Base-by-base conservation (phyloP, 257 asterid species). In the Leptodermis oblonga region DNA sequence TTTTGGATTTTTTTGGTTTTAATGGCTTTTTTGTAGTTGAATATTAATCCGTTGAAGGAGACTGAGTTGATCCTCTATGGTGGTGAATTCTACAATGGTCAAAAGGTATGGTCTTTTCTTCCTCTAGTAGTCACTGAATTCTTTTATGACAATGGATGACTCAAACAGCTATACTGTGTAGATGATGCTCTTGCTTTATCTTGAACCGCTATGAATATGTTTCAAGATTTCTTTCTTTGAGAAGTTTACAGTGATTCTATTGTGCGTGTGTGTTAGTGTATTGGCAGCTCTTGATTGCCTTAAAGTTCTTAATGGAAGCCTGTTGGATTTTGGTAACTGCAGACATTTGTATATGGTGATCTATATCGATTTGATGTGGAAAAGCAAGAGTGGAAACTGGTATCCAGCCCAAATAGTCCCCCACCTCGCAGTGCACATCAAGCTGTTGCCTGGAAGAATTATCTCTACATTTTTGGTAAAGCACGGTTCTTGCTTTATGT, bases 371-470 rank as follows among this genome's bases (percentile, higher is more conserved):
- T 79, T 78, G 99, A 94, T 22, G 91, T 90, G 66, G 97, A 94
- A 58, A 94, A 91, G 85, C 88, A 84, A 75, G 96, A 91, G 73
- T 94, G 99, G 99, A 94, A 85, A 76, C 81, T 82, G 82, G 82
- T 94, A 49, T 87, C 99, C 14, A 91, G 99, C 79, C 99, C 99
- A 66, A 91, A 89, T 52, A 87, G 99, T 70, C 97, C 99, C 3
- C 99, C 99, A 26, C 99, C 97, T 73, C 88, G 97, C 43, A 89
- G 99, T 81, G 96, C 99, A 73, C 99, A 94, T 81, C 99, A 94
- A 82, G 83, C 97, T 4, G 93, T 91, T 82, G 88, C 92, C 60
- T 94, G 99, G 99, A 94, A 94, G 86, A 94, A 88, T 78, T 88
- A 81, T 87, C 88, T 94, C 28, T 89, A 91, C 72, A 75, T 94